A percentile compares a stretch with the other conserved stretches of the same genome.
Evolutionary conservation across 495 filamentous ascomycete genomes (phyloP).

Genomic region (Aspergillus nidulans): DNA sequence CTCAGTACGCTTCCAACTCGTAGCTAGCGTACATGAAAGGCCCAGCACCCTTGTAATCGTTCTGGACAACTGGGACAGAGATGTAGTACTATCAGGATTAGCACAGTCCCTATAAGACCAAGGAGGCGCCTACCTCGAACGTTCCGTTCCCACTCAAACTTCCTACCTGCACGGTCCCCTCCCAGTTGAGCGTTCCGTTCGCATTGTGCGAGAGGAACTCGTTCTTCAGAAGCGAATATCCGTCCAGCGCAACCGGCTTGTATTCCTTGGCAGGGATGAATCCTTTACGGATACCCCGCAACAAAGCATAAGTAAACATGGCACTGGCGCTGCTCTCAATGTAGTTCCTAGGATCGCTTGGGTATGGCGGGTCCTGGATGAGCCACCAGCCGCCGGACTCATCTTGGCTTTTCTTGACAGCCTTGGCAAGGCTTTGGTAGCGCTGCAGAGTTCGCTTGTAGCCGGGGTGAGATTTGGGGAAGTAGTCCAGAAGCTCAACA

Average conservation of each 20-base stretch:
- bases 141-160: constrained; percentile 16
- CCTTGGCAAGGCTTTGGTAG: constrained; percentile 9
- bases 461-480: constrained; percentile 9
- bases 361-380: constrained; percentile 14
- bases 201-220: constrained; percentile 8
- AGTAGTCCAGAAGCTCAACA: constrained; percentile 13
- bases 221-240: background rate
- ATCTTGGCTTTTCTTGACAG: constrained; percentile 10
- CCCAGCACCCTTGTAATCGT: constrained; percentile 16
- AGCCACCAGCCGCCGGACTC: constrained; percentile 15
- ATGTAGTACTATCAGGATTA: constrained; percentile 12
- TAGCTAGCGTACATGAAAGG: constrained; percentile 18
- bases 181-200: constrained; percentile 15
- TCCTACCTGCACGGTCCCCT: constrained; percentile 16
- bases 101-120: background rate
- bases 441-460: constrained; percentile 7
- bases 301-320: constrained; percentile 17
- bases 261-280: constrained; percentile 7
- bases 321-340: constrained; percentile 18
- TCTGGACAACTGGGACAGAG: constrained; percentile 13
- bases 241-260: background rate
- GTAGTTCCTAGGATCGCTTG: constrained; percentile 12
- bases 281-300: constrained; percentile 13
- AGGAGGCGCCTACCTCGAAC: constrained; percentile 14
- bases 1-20: constrained; percentile 11